These are phyloP conservation scores for Trichosanthes truncata DNA, from an alignment of 306 rosid genomes.

Conservation along the genomic window DNA sequence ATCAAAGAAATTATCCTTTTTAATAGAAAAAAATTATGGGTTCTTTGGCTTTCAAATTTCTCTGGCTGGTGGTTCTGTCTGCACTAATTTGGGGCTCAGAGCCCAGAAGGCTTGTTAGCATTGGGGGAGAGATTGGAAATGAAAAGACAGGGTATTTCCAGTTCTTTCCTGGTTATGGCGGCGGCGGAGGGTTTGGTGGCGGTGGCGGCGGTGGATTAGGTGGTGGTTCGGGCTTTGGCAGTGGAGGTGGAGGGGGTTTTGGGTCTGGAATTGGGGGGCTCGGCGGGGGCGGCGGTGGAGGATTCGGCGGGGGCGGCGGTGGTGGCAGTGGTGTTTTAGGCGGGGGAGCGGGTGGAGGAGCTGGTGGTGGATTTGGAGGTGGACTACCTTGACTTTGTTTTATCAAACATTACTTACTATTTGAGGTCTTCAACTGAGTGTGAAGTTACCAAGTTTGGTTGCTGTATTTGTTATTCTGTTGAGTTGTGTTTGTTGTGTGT, in stretches of 20 bases:
- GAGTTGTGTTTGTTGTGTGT: background rate
- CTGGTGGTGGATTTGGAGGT: constrained; percentile 18
- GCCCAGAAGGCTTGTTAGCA: constrained; percentile 23
- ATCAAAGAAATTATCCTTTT: background rate
- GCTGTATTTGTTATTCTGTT: background rate
- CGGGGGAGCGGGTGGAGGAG: constrained; percentile 24
- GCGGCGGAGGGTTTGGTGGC: constrained; percentile 27
- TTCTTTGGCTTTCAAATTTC: constrained; percentile 23
- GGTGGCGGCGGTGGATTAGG: constrained; percentile 36
- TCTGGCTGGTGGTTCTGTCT: constrained; percentile 26
- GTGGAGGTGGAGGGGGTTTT: constrained; percentile 30
- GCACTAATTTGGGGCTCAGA: constrained; percentile 11
- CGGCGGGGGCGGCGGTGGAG: constrained; percentile 31
- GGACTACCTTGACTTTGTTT: constrained; percentile 6
- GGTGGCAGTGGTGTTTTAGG: constrained; percentile 21
- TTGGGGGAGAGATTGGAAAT: constrained; percentile 7
- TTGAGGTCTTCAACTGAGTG: background rate
- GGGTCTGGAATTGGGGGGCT: constrained; percentile 23
- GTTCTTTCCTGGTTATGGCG: constrained; percentile 24
- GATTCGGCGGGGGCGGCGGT: constrained; percentile 12
- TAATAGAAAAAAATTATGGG: background rate
- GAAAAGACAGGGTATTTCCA: constrained; percentile 13
- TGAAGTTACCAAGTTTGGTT: background rate
- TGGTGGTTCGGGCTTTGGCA: constrained; percentile 39
- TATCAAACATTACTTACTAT: background rate